Base-by-base conservation (phyloP, 495 filamentous ascomycete species). In the Podospora tetraspora region DNA sequence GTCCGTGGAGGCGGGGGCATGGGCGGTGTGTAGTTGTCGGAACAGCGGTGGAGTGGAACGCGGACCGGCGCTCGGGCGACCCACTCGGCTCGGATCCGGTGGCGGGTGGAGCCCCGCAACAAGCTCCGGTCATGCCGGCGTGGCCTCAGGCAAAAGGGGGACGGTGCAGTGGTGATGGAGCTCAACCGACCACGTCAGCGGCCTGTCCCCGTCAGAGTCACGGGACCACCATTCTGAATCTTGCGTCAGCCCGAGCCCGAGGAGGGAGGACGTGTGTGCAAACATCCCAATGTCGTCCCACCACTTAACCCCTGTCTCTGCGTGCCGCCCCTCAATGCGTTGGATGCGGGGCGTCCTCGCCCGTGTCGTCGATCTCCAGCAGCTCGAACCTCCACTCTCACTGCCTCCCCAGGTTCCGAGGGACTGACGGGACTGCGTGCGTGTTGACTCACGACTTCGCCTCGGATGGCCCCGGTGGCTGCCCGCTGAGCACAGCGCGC, bases 221-320 rank as follows among this genome's bases (percentile, higher is more conserved):
- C 71, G 68, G 71, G 72, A 73, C 52, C 66, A 24, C 25, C 25
- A 21, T 37, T 61, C 27, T 16, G 56, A 58, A 22, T 57, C 67
- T 69, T 75, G 63, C 71, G 66, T 66, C 66, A 70, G 67, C 43
- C 43, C 43, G 43, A 34, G 32, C 32, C 66, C 61, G 34, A 69
- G 52, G 59, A 27, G 63, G 32, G 27, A 43, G 13, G 16, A 43
- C 16, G 43, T n/a, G 43, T n/a, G 43, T 52, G 43, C 69, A 30
- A 68, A 66, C 61, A 30, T 68, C 29, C 3, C 56, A 19, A 23
- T 37, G 19, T 70, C n/a, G 62, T 64, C 62, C 37, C n/a, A 21
- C 62, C 30, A 30, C 34, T 34, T 57, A 32, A 80, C 67, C 75
- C 78, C 73, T 77, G 72, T 70, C 71, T 63, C 57, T 77, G 78